Conservation (phyloP, 768 basidiomycete genomes). For the Pholiota conissans region DNA sequence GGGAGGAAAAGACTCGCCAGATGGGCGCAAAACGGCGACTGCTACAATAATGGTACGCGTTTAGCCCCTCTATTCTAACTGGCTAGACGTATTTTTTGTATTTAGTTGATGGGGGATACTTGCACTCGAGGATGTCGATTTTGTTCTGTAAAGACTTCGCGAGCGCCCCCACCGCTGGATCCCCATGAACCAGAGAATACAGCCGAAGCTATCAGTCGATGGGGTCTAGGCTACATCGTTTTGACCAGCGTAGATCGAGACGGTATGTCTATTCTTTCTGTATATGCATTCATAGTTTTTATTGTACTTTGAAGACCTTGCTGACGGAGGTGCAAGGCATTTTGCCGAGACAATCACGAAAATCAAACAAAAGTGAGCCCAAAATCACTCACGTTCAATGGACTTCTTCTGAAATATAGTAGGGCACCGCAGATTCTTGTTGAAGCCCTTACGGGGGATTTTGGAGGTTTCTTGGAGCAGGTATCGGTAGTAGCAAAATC, state of each 20-base stretch:
- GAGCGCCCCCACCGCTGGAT: constrained; percentile 85
- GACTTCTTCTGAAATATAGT: constrained; percentile 4
- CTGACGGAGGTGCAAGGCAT: constrained; percentile 89
- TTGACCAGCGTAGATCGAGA: constrained; percentile 96
- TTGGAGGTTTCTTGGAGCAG: constrained; percentile 73
- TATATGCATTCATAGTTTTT: not conserved
- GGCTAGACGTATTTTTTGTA: not conserved
- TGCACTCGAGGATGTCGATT: constrained; percentile 98
- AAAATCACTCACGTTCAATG: not conserved
- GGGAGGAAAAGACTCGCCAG: constrained; percentile 82
- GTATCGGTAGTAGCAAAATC: constrained; percentile 86
- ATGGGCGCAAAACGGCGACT: constrained; percentile 82
- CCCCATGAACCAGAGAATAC: constrained; percentile 98
- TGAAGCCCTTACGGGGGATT: constrained; percentile 95
- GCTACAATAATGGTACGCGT: constrained; percentile 93
- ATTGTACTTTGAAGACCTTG: constrained; percentile 62
- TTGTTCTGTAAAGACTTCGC: constrained; percentile 95
- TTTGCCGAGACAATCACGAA: constrained; percentile 94
- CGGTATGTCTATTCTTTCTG: constrained; percentile 49
- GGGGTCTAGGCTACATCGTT: constrained; percentile 98
- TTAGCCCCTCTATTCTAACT: not conserved
- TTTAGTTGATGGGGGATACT: constrained; percentile 96
- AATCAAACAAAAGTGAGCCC: constrained; percentile 87
- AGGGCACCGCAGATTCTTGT: constrained; percentile 96
- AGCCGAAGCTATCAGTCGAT: constrained; percentile 95